Conservation (phyloP, 129 eudicot species). For the Artemisia argyi region DNA sequence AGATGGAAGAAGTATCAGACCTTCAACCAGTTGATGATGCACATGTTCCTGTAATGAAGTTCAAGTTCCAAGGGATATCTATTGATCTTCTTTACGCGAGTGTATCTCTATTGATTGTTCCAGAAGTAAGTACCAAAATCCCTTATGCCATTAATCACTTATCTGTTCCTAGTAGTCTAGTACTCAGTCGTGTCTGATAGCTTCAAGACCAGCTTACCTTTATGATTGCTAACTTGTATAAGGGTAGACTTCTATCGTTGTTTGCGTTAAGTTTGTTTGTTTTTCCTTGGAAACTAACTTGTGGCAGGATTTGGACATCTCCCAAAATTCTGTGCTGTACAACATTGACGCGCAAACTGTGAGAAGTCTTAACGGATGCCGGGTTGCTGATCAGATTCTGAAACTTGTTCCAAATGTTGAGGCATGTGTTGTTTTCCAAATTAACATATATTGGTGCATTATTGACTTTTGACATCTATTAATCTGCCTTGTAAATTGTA, state of each 20-base stretch:
- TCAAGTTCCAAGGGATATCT: slow-evolving; percentile 45
- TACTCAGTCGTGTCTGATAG: background rate
- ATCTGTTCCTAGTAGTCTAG: slow-evolving; percentile 5
- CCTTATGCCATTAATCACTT: slow-evolving; percentile 18
- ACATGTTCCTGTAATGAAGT: slow-evolving; percentile 46
- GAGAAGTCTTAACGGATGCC: slow-evolving; percentile 40
- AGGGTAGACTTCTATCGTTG: slow-evolving; percentile 22
- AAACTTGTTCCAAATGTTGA: slow-evolving; percentile 46
- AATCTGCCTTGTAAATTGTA: slow-evolving; percentile 24
- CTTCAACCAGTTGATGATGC: slow-evolving; percentile 42
- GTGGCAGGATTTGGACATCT: slow-evolving; percentile 40
- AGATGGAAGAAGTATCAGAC: slow-evolving; percentile 45
- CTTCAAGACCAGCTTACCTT: no score
- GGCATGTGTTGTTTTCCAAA: slow-evolving; percentile 34
- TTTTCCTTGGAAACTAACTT: slow-evolving; percentile 35
- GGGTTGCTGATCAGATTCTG: slow-evolving; percentile 43
- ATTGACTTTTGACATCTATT: slow-evolving; percentile 27
- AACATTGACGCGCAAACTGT: slow-evolving; percentile 34
- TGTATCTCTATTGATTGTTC: slow-evolving; percentile 39
- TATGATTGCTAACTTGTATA: slow-evolving; percentile 3
- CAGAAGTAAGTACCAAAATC: slow-evolving; percentile 35
- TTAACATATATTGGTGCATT: background rate
- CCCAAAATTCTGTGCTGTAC: slow-evolving; percentile 31
- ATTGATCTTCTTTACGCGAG: slow-evolving; percentile 49
- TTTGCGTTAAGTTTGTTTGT: slow-evolving; percentile 19